Evolutionary conservation across 441 rosid species (phyloP), one percentile per base, ranked within the genome.

Genomic region (Erysimum cheiri): DNA sequence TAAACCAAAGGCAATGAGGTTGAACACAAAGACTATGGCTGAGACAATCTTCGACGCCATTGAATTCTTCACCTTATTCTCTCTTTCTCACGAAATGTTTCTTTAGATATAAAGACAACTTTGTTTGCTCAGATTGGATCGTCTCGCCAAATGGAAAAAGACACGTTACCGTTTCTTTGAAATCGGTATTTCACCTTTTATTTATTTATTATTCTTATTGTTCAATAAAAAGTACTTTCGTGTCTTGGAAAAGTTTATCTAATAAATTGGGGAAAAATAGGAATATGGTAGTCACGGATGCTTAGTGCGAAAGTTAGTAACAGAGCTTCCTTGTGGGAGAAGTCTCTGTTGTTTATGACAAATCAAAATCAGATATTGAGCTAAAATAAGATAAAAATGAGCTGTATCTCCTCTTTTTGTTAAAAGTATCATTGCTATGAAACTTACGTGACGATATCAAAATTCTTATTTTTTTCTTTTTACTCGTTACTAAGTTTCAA

Each of bases 31-130:
- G 53, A 85, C 88, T 4, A 72, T 39, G 29, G 82, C 81, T 67
- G 87, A 73, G 29, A 86, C 54, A 32, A 88, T 67, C 77, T 83
- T 88, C 0, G 91, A 86, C 55, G 93, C 89, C 93, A 88, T 88
- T 63, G 82, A 59, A 59, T n/a, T n/a, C n/a, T 50, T 57, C 67
- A 37, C 28, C 55, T 69, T 63, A 39, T 35, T 56, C 33, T 31
- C 53, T 31, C 60, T 44, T 22, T 62, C 36, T 22, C 75, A 58
- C 67, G 44, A 36, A 61, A 61, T 56, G 73, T 37, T 60, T 53
- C 44, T 62, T 61, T 37, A 55, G 61, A 69, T 69, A 47, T 75
- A 69, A 64, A 63, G 75, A 64, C 67, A 39, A 64, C 55, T 59
- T 57, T 50, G 66, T 64, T 70, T 64, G 74, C 52, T 62, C 43